phyloP scores from a whole-genome alignment of 2,329 filamentous ascomycete species.

The Pseudogymnoascus sp. region DNA sequence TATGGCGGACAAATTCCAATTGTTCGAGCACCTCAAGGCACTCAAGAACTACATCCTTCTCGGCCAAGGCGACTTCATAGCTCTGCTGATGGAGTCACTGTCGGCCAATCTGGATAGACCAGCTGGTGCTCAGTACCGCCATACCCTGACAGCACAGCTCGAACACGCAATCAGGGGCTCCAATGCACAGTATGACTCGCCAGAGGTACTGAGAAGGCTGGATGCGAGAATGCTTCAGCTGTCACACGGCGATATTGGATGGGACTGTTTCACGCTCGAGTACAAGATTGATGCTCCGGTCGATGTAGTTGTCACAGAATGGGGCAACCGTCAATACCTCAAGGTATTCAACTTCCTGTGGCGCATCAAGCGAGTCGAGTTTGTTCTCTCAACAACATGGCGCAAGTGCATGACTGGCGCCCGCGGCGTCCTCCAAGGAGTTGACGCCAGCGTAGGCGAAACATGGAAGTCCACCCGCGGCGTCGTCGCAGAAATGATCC shows the following conservation, averaged over 20 bases:
- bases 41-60: conserved; percentile 92
- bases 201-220: conserved; percentile 81
- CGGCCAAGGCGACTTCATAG: conserved; percentile 95
- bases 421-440: conserved; percentile 77
- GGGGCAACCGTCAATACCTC: conserved; percentile 90
- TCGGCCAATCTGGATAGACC: conserved; percentile 88
- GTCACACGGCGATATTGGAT: conserved; percentile 92
- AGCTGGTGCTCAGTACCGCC: conserved; percentile 92
- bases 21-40: conserved; percentile 85
- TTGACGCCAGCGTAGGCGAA: conserved; percentile 60
- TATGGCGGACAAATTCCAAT: conserved; percentile 90
- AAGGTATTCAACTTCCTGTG: conserved; percentile 99
- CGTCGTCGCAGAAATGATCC: conserved; percentile 92
- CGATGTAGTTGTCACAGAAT: conserved; percentile 93
- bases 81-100: conserved; percentile 91
- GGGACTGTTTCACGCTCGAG: conserved; percentile 98
- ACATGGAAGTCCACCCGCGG: conserved; percentile 90
- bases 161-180: conserved; percentile 96
- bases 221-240: conserved; percentile 98
- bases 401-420: conserved; percentile 92
- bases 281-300: conserved; percentile 97
- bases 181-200: conserved; percentile 90
- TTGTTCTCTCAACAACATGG: conserved; percentile 85
- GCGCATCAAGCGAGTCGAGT: conserved; percentile 96
- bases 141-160: conserved; percentile 93